Evolutionary conservation across 148 eudicot genomes (phyloP).

Genomic region (Amaranthus cruentus): DNA sequence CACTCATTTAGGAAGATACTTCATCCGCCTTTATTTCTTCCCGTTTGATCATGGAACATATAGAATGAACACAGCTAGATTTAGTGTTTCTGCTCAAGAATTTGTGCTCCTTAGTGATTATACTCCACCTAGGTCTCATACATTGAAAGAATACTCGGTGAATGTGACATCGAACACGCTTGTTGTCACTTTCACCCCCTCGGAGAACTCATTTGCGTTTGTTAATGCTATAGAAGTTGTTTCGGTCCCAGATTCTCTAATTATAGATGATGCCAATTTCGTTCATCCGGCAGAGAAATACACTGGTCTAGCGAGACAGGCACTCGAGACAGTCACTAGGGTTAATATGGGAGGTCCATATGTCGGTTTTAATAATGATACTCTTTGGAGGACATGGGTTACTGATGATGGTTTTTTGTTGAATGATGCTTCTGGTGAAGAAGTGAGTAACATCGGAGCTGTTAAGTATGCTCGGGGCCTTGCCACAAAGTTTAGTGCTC

Average conservation of each 20-base stretch:
- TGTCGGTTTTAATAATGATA: conserved; percentile 51
- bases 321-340: conserved; percentile 70
- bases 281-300: conserved; percentile 32
- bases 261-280: conserved; percentile 47
- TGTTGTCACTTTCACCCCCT: conserved; percentile 54
- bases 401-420: conserved; percentile 48
- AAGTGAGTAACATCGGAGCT: conserved; percentile 27
- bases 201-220: conserved; percentile 54
- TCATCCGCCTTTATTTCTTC: conserved; percentile 74
- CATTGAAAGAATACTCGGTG: conserved; percentile 59
- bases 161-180: conserved; percentile 52
- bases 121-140: conserved; percentile 32
- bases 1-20: conserved; percentile 54
- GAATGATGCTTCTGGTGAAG: conserved; percentile 31
- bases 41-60: conserved; percentile 46
- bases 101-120: conserved; percentile 51
- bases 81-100: conserved; percentile 55
- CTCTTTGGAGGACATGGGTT: conserved; percentile 74
- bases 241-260: conserved; percentile 66
- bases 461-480: conserved; percentile 53
- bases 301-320: conserved; percentile 44
- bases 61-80: conserved; percentile 45
- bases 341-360: conserved; percentile 84
- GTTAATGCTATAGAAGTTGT: conserved; percentile 80
- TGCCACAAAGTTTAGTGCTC: conserved; percentile 61